phyloP scores from a whole-genome alignment of 2,329 filamentous ascomycete genomes.

The Pseudogymnoascus sp. region DNA sequence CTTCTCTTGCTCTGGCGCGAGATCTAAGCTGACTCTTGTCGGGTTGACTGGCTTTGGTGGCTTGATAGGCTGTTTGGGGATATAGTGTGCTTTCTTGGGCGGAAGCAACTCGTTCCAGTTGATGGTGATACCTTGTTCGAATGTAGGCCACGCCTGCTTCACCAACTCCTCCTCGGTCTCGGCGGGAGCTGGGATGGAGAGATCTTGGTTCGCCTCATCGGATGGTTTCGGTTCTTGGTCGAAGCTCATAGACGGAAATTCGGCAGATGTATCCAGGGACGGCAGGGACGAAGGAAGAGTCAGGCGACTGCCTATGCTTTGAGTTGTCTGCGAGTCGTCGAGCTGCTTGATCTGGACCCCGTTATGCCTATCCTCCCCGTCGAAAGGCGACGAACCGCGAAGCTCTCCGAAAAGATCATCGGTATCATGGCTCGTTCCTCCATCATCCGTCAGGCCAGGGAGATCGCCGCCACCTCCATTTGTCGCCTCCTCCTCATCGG shows the following conservation, averaged over 20 bases:
- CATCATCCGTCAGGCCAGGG: slow-evolving; percentile 46
- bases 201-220: slow-evolving; percentile 48
- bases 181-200: slow-evolving; percentile 60
- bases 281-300: slow-evolving; percentile 22
- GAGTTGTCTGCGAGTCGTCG: slow-evolving; percentile 19
- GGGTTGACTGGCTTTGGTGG: slow-evolving; percentile 76
- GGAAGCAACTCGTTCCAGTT: slow-evolving; percentile 80
- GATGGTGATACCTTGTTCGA: slow-evolving; percentile 67
- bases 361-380: slow-evolving; percentile 21
- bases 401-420: slow-evolving; percentile 66
- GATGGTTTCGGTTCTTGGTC: slow-evolving; percentile 31
- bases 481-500: slow-evolving; percentile 62
- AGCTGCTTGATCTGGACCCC: slow-evolving; percentile 28
- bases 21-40: slow-evolving; percentile 80
- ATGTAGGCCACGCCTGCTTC: slow-evolving; percentile 74
- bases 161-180: slow-evolving; percentile 71
- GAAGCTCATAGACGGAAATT: slow-evolving; percentile 41
- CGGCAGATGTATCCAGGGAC: slow-evolving; percentile 13
- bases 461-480: slow-evolving; percentile 22
- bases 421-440: slow-evolving; percentile 50
- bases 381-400: slow-evolving; percentile 28
- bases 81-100: slow-evolving; percentile 69
- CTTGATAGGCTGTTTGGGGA: slow-evolving; percentile 72
- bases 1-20: slow-evolving; percentile 81
- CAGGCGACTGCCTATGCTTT: slow-evolving; percentile 18